Conservation (phyloP, 2,329 filamentous ascomycete genomes). For the Neonectria faginata region DNA sequence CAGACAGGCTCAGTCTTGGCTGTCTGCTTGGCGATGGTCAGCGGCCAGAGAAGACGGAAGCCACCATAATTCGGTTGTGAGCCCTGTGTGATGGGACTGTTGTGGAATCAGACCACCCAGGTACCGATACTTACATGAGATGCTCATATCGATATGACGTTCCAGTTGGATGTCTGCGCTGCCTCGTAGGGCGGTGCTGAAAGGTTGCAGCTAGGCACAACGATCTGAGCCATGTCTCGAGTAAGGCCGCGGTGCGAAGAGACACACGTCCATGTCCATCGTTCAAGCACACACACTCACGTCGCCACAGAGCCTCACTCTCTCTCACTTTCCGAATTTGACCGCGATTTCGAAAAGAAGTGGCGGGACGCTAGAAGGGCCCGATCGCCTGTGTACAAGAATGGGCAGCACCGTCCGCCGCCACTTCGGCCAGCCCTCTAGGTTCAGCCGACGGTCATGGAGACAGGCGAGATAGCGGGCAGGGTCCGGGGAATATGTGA, state of each 20-base stretch:
- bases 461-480: constrained; percentile 17
- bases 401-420: constrained; percentile 17
- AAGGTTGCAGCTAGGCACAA: constrained; percentile 8
- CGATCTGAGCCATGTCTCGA: constrained; percentile 21
- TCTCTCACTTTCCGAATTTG: not conserved
- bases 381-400: constrained; percentile 8
- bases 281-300: constrained; percentile 20
- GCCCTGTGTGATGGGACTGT: constrained; percentile 11
- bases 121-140: constrained; percentile 2
- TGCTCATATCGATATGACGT: not conserved
- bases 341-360: constrained; percentile 4
- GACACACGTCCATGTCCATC: constrained; percentile 14
- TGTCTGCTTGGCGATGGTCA: constrained; percentile 10
- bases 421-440: constrained; percentile 24
- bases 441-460: constrained; percentile 22
- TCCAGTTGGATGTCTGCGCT: not conserved
- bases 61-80: constrained; percentile 21
- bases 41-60: constrained; percentile 15
- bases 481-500: constrained; percentile 14
- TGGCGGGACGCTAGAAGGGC: constrained; percentile 22
- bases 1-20: not conserved
- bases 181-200: constrained; percentile 3
- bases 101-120: constrained; percentile 22
- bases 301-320: constrained; percentile 17
- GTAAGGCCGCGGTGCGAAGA: constrained; percentile 18